These are phyloP conservation scores for Neospora caninum DNA, from an alignment of 169 alveolate genomes.

Conservation along the genomic window DNA sequence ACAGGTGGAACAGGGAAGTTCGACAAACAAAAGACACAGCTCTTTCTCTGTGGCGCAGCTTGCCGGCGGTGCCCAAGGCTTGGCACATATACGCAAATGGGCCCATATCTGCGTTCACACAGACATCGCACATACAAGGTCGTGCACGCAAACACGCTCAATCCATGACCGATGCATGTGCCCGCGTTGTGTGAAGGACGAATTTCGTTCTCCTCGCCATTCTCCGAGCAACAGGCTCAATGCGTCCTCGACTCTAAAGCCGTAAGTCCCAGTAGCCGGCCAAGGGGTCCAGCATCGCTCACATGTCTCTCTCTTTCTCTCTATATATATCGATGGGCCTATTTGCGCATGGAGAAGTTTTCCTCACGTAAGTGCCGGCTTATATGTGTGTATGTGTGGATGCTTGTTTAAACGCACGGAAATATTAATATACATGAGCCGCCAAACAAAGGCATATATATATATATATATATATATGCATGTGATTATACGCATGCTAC, in stretches of 20 bases:
- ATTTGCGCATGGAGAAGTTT: too few species aligned
- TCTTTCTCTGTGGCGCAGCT: too few species aligned
- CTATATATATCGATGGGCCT: not conserved
- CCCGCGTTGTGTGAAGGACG: not conserved
- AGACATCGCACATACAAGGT: not conserved
- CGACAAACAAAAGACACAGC: too few species aligned
- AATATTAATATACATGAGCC: not conserved
- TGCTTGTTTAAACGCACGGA: not conserved
- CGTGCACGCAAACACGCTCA: too few species aligned
- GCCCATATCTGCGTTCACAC: too few species aligned
- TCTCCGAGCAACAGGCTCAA: not conserved
- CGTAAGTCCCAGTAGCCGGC: not conserved
- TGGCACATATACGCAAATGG: too few species aligned
- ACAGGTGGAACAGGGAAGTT: not conserved
- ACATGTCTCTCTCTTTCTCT: not conserved
- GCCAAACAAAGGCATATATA: not conserved
- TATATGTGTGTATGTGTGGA: not conserved
- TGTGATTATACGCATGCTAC: not conserved
- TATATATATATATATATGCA: not conserved
- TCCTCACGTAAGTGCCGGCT: not conserved
- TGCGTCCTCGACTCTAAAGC: not conserved
- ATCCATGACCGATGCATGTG: too few species aligned
- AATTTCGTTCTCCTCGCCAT: conserved; percentile 5
- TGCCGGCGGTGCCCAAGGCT: too few species aligned
- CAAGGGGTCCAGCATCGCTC: not conserved